A percentile compares a stretch with the other conserved stretches of the same genome.
Evolutionary conservation across 2,329 filamentous ascomycete species (phyloP).

Genomic region (Monosporascus sp.): DNA sequence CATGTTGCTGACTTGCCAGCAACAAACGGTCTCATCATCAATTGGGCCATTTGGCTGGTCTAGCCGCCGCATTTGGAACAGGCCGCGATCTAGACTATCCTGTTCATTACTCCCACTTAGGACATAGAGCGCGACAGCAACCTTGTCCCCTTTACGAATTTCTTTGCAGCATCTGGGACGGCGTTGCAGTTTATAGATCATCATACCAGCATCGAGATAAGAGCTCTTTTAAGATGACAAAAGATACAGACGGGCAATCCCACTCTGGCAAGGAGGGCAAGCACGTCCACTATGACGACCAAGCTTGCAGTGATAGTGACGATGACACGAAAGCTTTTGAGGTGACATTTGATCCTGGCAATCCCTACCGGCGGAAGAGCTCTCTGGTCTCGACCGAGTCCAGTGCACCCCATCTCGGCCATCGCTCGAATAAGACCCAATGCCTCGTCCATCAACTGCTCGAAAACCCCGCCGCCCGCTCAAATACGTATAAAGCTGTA

Average conservation of each 20-base stretch:
- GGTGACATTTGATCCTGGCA: slow-evolving; percentile 58
- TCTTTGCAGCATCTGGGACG: neutral
- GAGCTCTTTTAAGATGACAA: neutral
- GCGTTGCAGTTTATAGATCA: neutral
- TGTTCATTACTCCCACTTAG: too few species aligned
- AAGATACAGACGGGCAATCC: neutral
- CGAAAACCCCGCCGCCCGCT: slow-evolving; percentile 35
- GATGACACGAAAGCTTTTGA: slow-evolving; percentile 48
- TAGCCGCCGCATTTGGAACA: too few species aligned
- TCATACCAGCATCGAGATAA: neutral
- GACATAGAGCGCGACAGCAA: too few species aligned
- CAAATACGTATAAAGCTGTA: slow-evolving; percentile 33
- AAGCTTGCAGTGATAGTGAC: slow-evolving; percentile 41
- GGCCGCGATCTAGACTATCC: too few species aligned
- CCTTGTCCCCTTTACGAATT: too few species aligned
- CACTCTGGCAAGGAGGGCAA: neutral
- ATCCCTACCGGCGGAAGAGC: slow-evolving; percentile 60
- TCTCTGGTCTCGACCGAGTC: slow-evolving; percentile 53
- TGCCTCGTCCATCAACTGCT: slow-evolving; percentile 63
- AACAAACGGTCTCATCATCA: too few species aligned
- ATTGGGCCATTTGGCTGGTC: too few species aligned
- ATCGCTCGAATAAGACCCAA: slow-evolving; percentile 41
- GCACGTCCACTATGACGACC: slow-evolving; percentile 26
- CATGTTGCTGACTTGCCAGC: neutral
- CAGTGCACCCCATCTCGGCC: slow-evolving; percentile 29